These are phyloP conservation scores for Leccinum truebloodii DNA, from an alignment of 768 basidiomycete species.

Conservation along the genomic window DNA sequence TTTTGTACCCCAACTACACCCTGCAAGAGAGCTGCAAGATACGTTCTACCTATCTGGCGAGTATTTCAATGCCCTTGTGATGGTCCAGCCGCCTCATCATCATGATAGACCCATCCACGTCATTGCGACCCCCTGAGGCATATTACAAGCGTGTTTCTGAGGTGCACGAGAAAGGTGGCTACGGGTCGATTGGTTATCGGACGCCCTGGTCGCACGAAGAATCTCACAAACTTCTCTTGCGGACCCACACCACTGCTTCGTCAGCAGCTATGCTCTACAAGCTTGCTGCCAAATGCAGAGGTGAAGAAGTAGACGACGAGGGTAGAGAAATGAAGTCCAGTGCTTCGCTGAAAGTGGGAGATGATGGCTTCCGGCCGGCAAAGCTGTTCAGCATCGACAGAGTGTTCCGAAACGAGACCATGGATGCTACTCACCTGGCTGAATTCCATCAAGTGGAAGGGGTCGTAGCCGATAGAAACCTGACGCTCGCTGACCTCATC, in stretches of 20 bases:
- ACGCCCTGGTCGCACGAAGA: conserved; percentile 95
- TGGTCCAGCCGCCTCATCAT: conserved; percentile 6
- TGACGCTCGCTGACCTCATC: conserved; percentile 94
- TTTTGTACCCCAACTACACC: conserved; percentile 99
- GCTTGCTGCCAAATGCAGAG: conserved; percentile 81
- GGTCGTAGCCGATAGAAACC: conserved; percentile 90
- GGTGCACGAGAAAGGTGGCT: conserved; percentile 85
- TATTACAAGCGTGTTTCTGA: conserved; percentile 86
- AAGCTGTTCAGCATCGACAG: conserved; percentile 97
- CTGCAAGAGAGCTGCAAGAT: conserved; percentile 95
- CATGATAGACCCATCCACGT: conserved; percentile 70
- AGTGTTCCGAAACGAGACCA: conserved; percentile 98
- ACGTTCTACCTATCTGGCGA: conserved; percentile 96
- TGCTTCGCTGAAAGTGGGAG: conserved; percentile 19
- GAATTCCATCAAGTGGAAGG: conserved; percentile 99
- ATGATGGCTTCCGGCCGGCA: conserved; percentile 85
- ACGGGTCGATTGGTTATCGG: conserved; percentile 93
- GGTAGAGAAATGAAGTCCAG: conserved; percentile 12
- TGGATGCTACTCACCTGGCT: conserved; percentile 97
- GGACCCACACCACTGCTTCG: conserved; percentile 96
- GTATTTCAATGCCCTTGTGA: conserved; percentile 7
- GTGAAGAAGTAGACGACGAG: conserved; percentile 49
- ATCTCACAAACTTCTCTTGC: conserved; percentile 86
- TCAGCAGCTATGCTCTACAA: conserved; percentile 94
- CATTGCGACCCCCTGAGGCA: conserved; percentile 72